Percentiles rank a stretch among this genome's conserved stretches.
Conservation (phyloP, 2,329 filamentous ascomycete genomes). For the Aspergillus alliaceus region DNA sequence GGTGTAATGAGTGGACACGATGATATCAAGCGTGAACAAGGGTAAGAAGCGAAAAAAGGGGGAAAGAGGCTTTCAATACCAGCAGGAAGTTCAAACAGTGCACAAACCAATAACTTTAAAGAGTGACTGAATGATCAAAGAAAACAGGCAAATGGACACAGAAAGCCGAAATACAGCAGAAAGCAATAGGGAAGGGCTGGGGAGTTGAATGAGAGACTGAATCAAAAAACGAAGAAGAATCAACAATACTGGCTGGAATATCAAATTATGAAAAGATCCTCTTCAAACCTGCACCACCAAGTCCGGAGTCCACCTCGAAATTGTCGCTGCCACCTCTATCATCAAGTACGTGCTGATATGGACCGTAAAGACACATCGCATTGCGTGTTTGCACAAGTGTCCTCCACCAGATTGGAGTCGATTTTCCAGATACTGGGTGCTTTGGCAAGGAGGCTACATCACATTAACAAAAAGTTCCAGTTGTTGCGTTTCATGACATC, state of each 20-base stretch:
- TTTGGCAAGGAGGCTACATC: not conserved
- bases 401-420: constrained; percentile 32
- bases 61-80: not conserved
- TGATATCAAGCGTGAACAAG: not conserved
- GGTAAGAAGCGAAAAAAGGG: not conserved
- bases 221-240: not conserved
- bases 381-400: not conserved
- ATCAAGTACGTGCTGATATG: not conserved
- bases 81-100: not conserved
- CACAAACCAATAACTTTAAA: not conserved
- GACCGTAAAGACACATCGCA: not conserved
- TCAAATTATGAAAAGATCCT: constrained; percentile 63
- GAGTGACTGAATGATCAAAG: not conserved
- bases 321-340: not conserved
- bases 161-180: not conserved
- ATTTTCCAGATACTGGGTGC: constrained; percentile 52
- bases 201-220: not conserved
- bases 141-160: not conserved
- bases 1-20: not conserved
- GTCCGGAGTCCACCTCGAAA: constrained; percentile 48
- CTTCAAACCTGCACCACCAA: not conserved
- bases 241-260: not conserved
- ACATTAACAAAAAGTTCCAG: constrained; percentile 51
- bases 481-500: constrained; percentile 87
- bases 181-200: not conserved